Evolutionary conservation across 2,329 filamentous ascomycete genomes (phyloP).

Genomic region (Pleurostoma richardsiae): DNA sequence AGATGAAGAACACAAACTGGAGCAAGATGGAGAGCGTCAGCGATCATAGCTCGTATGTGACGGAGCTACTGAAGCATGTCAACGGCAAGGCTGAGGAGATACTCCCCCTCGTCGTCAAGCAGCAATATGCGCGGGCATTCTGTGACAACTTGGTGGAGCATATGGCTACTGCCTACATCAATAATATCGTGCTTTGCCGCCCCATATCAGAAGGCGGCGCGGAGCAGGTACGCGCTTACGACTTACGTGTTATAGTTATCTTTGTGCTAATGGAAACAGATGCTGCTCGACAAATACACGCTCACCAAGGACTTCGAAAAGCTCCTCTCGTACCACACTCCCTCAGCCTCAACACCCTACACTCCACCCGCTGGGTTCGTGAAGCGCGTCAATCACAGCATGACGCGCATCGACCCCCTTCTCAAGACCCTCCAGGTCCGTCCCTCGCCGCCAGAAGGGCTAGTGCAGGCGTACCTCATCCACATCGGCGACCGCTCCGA

Average conservation of each 20-base stretch:
- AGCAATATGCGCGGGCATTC: conserved; percentile 90
- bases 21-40: conserved; percentile 87
- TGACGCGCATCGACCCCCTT: conserved; percentile 83
- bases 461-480: conserved; percentile 96
- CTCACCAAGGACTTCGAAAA: conserved; percentile 74
- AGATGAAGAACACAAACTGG: conserved; percentile 97
- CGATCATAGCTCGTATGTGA: conserved; percentile 89
- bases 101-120: conserved; percentile 74
- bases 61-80: conserved; percentile 70
- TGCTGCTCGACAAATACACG: conserved; percentile 93
- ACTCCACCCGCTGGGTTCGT: conserved; percentile 59
- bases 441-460: conserved; percentile 81
- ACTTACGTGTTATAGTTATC: not conserved
- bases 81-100: conserved; percentile 71
- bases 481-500: conserved; percentile 93
- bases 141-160: conserved; percentile 94
- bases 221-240: conserved; percentile 62
- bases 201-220: conserved; percentile 92
- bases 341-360: conserved; percentile 29
- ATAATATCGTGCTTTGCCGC: conserved; percentile 80
- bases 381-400: conserved; percentile 79
- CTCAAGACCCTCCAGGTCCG: conserved; percentile 96
- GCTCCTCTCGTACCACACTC: conserved; percentile 60
- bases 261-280: conserved; percentile 44
- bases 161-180: conserved; percentile 72